Base-by-base conservation (phyloP, 208 protist genomes). In the Trypanosomatidae sp. region DNA sequence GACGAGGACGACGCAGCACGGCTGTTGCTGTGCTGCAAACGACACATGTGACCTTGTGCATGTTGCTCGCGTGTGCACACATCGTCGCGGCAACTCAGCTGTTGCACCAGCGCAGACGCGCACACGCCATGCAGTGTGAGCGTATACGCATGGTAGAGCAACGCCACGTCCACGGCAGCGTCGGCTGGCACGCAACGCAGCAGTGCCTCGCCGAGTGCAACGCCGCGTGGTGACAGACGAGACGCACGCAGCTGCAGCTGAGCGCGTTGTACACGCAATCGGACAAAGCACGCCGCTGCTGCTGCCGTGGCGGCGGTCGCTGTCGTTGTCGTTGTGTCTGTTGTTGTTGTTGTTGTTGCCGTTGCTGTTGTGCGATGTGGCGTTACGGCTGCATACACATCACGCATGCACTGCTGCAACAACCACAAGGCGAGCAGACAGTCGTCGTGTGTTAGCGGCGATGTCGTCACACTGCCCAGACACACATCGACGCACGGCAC, bases 181-280 rank as follows among this genome's bases (percentile, higher is more conserved):
- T 3, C 40, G 51, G 16, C 22, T 2, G 69, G 66, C 6, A 84
- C 49, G 45, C 69, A 79, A 16, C 70, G 70, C 42, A 60, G 60
- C 13, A 84, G 51, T 5, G 74, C 68, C 24, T 83, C 63, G 18
- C 75, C 75, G 16, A 84, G 48, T 11, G 46, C 56, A 15, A 56
- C 25, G n/a, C 70, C 63, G 46, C 64, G 56, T 20, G 70, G 70
- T 11, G 75, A 84, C 16, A 84, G 67, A 7, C 75, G 66, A 10
- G 75, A 69, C 22, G 75, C 61, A 40, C 68, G 67, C 30, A 78
- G 38, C 13, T 46, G 40, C 16, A 79, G 16, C 2, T 46, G 46
- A 15, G 61, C 44, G n/a, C 59, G 55, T 10, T 48, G 32, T 19
- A 72, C 21, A 11, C 30, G 59, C 22, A 72, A 18, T 8, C 61